Conservation (phyloP, 331 rosid species). For the Quercus lobata region DNA sequence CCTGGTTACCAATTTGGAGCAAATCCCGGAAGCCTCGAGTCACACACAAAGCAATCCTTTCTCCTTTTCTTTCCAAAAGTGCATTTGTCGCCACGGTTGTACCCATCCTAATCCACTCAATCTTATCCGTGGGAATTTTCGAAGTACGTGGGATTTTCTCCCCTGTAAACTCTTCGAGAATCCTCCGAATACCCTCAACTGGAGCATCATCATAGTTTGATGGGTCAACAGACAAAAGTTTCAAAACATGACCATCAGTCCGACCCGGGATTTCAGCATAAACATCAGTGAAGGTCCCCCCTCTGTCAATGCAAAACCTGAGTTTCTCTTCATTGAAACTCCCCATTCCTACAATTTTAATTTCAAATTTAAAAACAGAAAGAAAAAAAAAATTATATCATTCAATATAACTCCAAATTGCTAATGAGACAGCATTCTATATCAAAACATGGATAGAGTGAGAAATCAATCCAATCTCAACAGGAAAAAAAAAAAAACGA, state of each 20-base stretch:
- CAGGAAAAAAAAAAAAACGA: too few species aligned
- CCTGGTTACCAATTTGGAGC: constrained; percentile 96
- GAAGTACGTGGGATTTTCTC: constrained; percentile 51
- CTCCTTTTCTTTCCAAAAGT: constrained; percentile 86
- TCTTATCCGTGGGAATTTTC: constrained; percentile 76
- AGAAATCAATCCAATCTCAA: too few species aligned
- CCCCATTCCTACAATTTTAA: constrained; percentile 45
- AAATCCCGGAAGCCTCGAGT: constrained; percentile 88
- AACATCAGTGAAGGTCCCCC: constrained; percentile 92
- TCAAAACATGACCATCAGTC: constrained; percentile 64
- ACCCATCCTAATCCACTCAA: constrained; percentile 99
- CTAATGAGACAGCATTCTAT: not conserved
- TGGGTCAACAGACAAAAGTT: constrained; percentile 89
- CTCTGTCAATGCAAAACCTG: constrained; percentile 90
- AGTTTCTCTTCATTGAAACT: constrained; percentile 50
- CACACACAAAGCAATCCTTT: constrained; percentile 88
- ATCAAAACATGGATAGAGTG: not conserved
- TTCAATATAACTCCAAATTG: not conserved
- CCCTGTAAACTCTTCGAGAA: constrained; percentile 61
- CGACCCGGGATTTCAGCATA: constrained; percentile 83
- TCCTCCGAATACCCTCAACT: constrained; percentile 80
- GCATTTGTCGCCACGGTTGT: constrained; percentile 98
- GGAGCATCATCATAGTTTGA: constrained; percentile 94
- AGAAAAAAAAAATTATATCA: too few species aligned
- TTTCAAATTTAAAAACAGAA: not conserved